phyloP scores from a whole-genome alignment of 2,329 filamentous ascomycete genomes.

The Amphichorda felina region DNA sequence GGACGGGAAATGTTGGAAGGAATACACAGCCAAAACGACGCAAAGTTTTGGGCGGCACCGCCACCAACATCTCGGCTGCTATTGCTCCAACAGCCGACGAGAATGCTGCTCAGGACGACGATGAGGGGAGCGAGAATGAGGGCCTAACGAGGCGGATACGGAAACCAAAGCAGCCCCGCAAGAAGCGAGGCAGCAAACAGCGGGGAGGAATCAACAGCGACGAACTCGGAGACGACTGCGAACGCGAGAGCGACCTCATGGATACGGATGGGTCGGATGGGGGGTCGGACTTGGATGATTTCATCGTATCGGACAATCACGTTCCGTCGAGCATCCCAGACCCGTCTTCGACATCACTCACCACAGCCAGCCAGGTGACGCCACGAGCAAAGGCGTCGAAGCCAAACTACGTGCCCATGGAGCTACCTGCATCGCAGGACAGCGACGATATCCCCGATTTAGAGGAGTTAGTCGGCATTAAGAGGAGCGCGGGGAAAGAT shows the following conservation, averaged over 20 bases:
- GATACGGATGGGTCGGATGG: conserved; percentile 34
- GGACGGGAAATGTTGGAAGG: not conserved
- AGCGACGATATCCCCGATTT: conserved; percentile 25
- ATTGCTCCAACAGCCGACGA: not conserved
- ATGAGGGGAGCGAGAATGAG: conserved; percentile 9
- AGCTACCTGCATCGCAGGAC: conserved; percentile 26
- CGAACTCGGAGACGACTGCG: conserved; percentile 39
- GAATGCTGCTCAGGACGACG: conserved; percentile 1
- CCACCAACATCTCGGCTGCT: not conserved
- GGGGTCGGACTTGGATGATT: conserved; percentile 38
- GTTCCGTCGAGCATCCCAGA: conserved; percentile 22
- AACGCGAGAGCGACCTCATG: conserved; percentile 32
- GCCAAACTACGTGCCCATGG: conserved; percentile 25
- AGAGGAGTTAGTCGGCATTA: conserved; percentile 10
- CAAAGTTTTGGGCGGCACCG: not conserved
- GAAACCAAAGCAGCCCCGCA: conserved; percentile 8
- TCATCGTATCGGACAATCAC: conserved; percentile 42
- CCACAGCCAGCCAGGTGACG: conserved; percentile 8
- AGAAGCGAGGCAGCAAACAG: conserved; percentile 7
- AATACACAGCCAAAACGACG: conserved; percentile 4
- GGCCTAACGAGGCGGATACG: conserved; percentile 2
- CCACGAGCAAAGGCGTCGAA: conserved; percentile 8
- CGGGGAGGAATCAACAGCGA: conserved; percentile 27
- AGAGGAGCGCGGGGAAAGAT: conserved; percentile 17
- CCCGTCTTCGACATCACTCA: conserved; percentile 14